A percentile compares a stretch with the other conserved stretches of the same genome.
phyloP scores from a whole-genome alignment of 2,329 filamentous ascomycete species.

The Sporothrix brunneoviolacea region DNA sequence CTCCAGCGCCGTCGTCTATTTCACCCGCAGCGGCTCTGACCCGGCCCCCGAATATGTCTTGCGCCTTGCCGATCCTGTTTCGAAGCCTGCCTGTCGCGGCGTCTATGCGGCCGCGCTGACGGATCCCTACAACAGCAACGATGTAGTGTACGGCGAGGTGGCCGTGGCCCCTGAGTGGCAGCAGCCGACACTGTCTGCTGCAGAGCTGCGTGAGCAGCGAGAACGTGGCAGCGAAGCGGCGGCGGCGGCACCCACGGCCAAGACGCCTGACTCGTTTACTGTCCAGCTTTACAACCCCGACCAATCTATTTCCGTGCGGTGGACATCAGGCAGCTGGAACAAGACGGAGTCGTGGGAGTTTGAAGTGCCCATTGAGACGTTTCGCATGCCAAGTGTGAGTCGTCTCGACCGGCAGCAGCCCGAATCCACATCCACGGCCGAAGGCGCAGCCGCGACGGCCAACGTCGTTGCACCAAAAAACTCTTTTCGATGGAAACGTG shows the following conservation, averaged over 20 bases:
- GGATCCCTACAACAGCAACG: constrained; percentile 66
- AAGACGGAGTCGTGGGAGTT: constrained; percentile 82
- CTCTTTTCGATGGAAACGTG: constrained; percentile 82
- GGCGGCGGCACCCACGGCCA: constrained; percentile 57
- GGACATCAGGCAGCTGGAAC: constrained; percentile 71
- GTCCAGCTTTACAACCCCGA: constrained; percentile 93
- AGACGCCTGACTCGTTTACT: constrained; percentile 71
- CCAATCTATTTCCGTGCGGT: constrained; percentile 65
- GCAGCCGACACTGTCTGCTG: constrained; percentile 71
- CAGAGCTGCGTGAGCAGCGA: constrained; percentile 62
- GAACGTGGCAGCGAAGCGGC: constrained; percentile 39
- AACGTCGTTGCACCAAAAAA: constrained; percentile 61
- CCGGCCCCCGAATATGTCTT: constrained; percentile 75
- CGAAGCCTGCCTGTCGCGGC: constrained; percentile 60
- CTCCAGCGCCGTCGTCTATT: constrained; percentile 51
- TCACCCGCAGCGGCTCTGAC: constrained; percentile 69
- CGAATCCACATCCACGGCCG: constrained; percentile 30
- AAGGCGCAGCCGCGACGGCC: constrained; percentile 22
- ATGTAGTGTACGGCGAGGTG: constrained; percentile 82
- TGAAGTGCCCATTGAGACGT: constrained; percentile 80
- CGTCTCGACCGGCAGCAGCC: constrained; percentile 65
- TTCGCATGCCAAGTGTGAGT: constrained; percentile 71
- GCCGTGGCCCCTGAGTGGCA: constrained; percentile 79
- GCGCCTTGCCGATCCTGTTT: constrained; percentile 65
- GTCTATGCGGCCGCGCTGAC: constrained; percentile 82